Evolutionary conservation across 2,329 filamentous ascomycete genomes (phyloP).

Genomic region (Seiridium cupressi): DNA sequence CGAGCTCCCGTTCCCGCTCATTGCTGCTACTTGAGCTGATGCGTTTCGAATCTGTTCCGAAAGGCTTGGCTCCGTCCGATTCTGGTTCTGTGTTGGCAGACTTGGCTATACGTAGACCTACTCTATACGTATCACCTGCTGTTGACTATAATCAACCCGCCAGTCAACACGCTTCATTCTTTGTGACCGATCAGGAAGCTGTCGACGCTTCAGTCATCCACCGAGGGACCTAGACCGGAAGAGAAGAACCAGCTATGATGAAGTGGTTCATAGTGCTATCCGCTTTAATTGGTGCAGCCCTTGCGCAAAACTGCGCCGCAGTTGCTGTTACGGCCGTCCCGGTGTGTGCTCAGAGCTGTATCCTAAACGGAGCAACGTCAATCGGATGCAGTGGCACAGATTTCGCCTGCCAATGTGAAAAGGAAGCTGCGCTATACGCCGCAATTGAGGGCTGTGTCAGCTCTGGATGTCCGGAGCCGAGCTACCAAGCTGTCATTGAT

Average conservation of each 20-base stretch:
- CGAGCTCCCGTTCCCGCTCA: background rate
- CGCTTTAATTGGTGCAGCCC: background rate
- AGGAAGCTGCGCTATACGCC: slow-evolving; percentile 26
- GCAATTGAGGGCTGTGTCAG: slow-evolving; percentile 30
- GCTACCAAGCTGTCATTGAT: slow-evolving; percentile 29
- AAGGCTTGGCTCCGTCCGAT: too few relatives aligned
- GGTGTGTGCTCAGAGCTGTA: slow-evolving; percentile 28
- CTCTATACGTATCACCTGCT: background rate
- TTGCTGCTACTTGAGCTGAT: background rate
- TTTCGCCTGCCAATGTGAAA: slow-evolving; percentile 28
- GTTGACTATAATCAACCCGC: too few relatives aligned
- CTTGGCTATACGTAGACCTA: background rate
- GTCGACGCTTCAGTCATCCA: too few relatives aligned
- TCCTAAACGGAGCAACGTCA: slow-evolving; percentile 24
- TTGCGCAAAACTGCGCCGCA: slow-evolving; percentile 8
- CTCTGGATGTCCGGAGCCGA: slow-evolving; percentile 18
- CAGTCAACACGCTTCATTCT: too few relatives aligned
- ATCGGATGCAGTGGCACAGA: slow-evolving; percentile 28
- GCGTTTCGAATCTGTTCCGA: background rate
- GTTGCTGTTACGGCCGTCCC: slow-evolving; percentile 20
- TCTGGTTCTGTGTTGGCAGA: background rate
- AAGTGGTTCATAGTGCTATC: background rate
- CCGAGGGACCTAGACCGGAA: too few relatives aligned
- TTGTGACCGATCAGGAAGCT: too few relatives aligned
- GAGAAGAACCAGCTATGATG: background rate